These are phyloP conservation scores for Brasilioporus rufonigricans DNA, from an alignment of 768 basidiomycete species.

Conservation along the genomic window DNA sequence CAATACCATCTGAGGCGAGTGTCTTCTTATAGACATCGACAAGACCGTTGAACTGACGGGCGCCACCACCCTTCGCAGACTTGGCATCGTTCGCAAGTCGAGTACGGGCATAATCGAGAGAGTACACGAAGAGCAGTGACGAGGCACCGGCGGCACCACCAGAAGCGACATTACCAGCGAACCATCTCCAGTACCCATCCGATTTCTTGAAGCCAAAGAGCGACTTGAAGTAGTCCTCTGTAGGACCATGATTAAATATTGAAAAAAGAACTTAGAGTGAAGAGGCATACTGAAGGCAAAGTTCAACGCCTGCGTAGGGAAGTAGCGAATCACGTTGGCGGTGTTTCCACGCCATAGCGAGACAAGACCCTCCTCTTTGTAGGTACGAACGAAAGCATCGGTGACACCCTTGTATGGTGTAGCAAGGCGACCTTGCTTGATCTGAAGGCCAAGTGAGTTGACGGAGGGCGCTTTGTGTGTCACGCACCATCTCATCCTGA, in stretches of 20 bases:
- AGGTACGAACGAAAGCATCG: conserved; percentile 92
- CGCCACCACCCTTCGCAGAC: conserved; percentile 87
- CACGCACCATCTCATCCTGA: conserved; percentile 98
- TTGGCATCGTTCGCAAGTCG: conserved; percentile 98
- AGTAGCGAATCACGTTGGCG: conserved; percentile 99
- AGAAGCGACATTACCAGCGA: conserved; percentile 95
- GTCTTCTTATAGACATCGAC: conserved; percentile 98
- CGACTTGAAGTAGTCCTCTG: conserved; percentile 98
- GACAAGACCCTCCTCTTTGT: conserved; percentile 91
- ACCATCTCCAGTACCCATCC: conserved; percentile 98
- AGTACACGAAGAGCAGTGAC: conserved; percentile 99
- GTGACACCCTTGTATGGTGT: conserved; percentile 94
- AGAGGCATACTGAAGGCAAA: conserved; percentile 93
- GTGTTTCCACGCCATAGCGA: conserved; percentile 99
- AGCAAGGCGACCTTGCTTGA: conserved; percentile 98
- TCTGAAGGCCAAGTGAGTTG: conserved; percentile 45
- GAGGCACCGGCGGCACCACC: conserved; percentile 99
- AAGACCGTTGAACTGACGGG: conserved; percentile 98
- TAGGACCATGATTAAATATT: conserved; percentile 4
- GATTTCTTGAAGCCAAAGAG: conserved; percentile 98
- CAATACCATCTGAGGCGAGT: conserved; percentile 94
- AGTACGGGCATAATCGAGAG: conserved; percentile 98
- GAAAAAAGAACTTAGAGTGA: background rate
- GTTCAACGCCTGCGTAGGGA: conserved; percentile 99
- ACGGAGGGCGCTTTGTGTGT: background rate